Conservation (phyloP, 345 rosid genomes). For the Erysimum cheiranthoides region DNA sequence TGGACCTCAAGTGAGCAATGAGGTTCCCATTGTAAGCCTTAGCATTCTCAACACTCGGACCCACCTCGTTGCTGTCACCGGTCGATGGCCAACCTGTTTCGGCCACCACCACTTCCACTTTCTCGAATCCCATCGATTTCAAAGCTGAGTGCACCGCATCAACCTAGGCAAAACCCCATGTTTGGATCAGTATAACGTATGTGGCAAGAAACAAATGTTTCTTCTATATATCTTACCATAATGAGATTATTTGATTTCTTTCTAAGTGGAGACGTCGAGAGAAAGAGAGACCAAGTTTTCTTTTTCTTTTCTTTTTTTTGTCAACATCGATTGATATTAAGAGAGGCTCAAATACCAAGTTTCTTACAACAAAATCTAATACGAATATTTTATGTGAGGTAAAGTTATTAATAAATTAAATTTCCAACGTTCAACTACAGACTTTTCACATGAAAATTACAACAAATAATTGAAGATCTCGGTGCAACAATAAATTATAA, state of each 20-base stretch:
- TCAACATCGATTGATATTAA: too few species aligned
- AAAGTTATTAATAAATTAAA: not conserved
- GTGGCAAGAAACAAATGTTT: conserved; percentile 1
- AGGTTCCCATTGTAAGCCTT: conserved; percentile 82
- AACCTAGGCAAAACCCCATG: conserved; percentile 54
- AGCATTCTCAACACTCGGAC: conserved; percentile 82
- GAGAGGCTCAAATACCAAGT: too few species aligned
- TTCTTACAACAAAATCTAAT: not conserved
- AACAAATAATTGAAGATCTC: conserved; percentile 39
- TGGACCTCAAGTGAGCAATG: conserved; percentile 72
- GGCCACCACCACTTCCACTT: conserved; percentile 75
- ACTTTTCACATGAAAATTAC: conserved; percentile 19
- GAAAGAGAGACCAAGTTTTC: not conserved
- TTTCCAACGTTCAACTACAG: conserved; percentile 5
- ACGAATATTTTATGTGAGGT: not conserved
- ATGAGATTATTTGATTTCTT: not conserved
- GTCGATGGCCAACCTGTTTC: conserved; percentile 93
- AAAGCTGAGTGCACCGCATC: conserved; percentile 86
- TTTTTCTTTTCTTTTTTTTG: too few species aligned
- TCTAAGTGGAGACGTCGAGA: not conserved
- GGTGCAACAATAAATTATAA: conserved; percentile 17
- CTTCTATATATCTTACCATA: not conserved
- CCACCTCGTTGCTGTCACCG: conserved; percentile 76
- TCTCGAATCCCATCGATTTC: conserved; percentile 72
- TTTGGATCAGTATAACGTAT: conserved; percentile 14